Evolutionary conservation across 2,329 filamentous ascomycete genomes (phyloP).

Genomic region (Bipolaris cookei): DNA sequence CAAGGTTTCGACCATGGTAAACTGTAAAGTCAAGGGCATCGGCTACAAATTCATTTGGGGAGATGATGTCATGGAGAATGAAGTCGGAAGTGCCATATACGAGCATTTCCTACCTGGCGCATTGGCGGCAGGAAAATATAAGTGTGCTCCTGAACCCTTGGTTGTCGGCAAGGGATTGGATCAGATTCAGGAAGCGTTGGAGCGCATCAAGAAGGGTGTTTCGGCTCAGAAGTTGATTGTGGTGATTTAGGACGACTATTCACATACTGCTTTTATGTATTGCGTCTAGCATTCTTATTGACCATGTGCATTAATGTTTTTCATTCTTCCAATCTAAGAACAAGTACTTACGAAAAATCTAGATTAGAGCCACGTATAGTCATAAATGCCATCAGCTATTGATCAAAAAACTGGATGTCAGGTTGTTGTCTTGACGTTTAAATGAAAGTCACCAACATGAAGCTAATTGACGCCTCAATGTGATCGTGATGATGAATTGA

Average conservation of each 20-base stretch:
- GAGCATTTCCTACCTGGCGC: constrained; percentile 20
- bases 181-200: constrained; percentile 26
- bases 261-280: neutral
- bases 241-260: neutral
- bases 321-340: too few relatives aligned
- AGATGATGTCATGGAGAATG: neutral
- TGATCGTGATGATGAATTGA: too few relatives aligned
- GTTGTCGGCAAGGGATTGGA: constrained; percentile 29
- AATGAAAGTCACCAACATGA: too few relatives aligned
- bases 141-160: constrained; percentile 19
- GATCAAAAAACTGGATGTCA: too few relatives aligned
- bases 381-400: too few relatives aligned
- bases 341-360: too few relatives aligned
- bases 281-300: too few relatives aligned
- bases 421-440: too few relatives aligned
- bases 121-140: constrained; percentile 15
- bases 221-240: constrained; percentile 5
- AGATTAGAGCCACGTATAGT: too few relatives aligned
- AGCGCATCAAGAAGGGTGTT: constrained; percentile 8
- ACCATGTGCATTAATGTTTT: too few relatives aligned
- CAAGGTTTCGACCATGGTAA: neutral
- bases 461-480: too few relatives aligned
- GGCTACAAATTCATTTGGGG: constrained; percentile 2
- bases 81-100: constrained; percentile 6
- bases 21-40: constrained; percentile 1